Evolutionary conservation across 2,329 filamentous ascomycete genomes (phyloP).

Genomic region (Diaporthe citrichinensis): DNA sequence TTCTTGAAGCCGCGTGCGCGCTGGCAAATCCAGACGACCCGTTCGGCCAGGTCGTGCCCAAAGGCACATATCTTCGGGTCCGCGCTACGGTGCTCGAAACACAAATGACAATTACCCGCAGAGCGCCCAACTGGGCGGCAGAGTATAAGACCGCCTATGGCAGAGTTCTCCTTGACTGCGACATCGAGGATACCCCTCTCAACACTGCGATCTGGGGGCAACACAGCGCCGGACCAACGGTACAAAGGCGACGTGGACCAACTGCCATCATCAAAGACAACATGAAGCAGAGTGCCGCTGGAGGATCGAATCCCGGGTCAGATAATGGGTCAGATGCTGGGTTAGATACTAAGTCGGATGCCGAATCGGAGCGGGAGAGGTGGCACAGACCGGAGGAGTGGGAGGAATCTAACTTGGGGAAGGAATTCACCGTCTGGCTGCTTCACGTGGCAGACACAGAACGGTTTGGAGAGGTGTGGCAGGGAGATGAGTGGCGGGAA

Average conservation of each 20-base stretch:
- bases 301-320: neutral
- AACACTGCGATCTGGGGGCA: neutral
- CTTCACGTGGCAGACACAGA: neutral
- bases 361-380: neutral
- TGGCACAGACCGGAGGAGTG: too few relatives aligned
- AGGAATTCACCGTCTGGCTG: neutral
- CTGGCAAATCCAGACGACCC: neutral
- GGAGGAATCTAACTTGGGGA: neutral
- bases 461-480: too few relatives aligned
- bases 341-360: neutral
- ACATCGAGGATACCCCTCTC: neutral
- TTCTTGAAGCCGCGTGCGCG: neutral
- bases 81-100: neutral
- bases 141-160: neutral
- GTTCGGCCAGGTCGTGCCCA: neutral
- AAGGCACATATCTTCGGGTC: neutral
- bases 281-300: neutral
- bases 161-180: rapidly evolving
- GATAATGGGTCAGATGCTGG: neutral
- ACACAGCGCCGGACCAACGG: neutral
- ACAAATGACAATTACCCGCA: neutral
- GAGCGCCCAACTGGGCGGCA: too few relatives aligned
- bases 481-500: neutral
- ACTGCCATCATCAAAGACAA: neutral
- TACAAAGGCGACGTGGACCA: neutral